Base-by-base conservation (phyloP, 2,329 filamentous ascomycete genomes). In the Ophiostoma sp. region DNA sequence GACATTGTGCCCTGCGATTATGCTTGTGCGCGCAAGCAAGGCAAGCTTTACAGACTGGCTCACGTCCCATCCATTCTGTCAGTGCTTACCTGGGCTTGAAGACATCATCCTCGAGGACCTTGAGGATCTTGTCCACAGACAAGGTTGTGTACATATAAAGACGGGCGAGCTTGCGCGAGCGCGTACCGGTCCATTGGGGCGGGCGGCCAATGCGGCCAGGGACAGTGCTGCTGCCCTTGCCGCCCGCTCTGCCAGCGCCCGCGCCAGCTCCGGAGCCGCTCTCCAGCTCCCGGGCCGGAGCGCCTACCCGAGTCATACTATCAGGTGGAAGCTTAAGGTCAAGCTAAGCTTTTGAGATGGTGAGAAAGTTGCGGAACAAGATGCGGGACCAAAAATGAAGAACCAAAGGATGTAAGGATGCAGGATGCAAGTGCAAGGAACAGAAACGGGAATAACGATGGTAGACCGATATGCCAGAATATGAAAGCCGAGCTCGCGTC, bases 81-180 rank as follows among this genome's bases (percentile, higher is more conserved):
- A 8, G 14, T 63, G 38, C 79, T 68, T 76, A 85, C 83, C 81
- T 79, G 62, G 81, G 82, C 70, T 75, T 76, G 74, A 78, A 82
- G 45, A 78, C 76, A 44, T 79, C 78, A 47, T 81, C 78, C 36
- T 81, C 79, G 3, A 78, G 76, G 14, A 78, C 78, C 70, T 82
- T 79, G 69, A 87, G 78, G 14, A 86, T 86, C 75, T 81, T 81
- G 2, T 81, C 76, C 14, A 86, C 76, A 1, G 81, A 80, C 5
- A 87, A 77, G 0, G 78, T 83, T 0, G 84, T 87, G 73, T 84
- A 86, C 68, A 86, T 76, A 71, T 87, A 87, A 7, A 87, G 80
- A 7, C 84, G 79, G 7, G 82, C 79, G 68, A 87, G 77, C 74
- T 83, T 84, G 58, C 85, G 80, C 71, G 82, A 81, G 5, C 82